Percentiles rank a stretch among this genome's conserved stretches.
Conservation (phyloP, 1,139 yeast genomes). For the Saccharomyces hybrid region DNA sequence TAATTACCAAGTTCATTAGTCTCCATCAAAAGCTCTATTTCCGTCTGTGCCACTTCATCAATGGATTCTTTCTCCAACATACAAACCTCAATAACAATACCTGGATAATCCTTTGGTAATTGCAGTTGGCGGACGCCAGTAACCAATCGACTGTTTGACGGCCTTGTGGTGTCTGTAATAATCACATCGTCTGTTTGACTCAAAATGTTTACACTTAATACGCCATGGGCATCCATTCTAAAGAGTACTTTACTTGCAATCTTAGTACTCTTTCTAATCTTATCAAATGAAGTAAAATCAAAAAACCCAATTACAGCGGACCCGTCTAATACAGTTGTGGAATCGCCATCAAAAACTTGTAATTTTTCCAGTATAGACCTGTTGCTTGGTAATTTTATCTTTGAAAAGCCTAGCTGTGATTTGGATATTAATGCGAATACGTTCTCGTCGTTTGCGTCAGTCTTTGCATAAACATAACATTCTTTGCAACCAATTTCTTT, state of each 20-base stretch:
- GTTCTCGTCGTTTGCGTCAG: constrained; percentile 19
- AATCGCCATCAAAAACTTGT: constrained; percentile 26
- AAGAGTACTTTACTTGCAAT: constrained; percentile 54
- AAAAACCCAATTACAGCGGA: constrained; percentile 36
- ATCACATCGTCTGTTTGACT: constrained; percentile 30
- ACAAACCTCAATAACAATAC: constrained; percentile 55
- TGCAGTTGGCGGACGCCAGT: constrained; percentile 13
- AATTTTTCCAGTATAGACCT: constrained; percentile 51
- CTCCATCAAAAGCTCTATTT: constrained; percentile 22
- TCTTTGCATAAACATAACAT: constrained; percentile 45
- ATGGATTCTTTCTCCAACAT: constrained; percentile 42
- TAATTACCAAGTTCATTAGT: constrained; percentile 8
- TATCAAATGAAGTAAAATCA: constrained; percentile 47
- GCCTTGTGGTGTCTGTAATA: constrained; percentile 17
- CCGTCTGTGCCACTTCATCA: constrained; percentile 19
- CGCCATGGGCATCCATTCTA: constrained; percentile 49
- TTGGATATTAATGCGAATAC: constrained; percentile 47
- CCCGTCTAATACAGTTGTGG: constrained; percentile 26
- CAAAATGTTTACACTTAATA: constrained; percentile 33
- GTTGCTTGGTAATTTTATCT: constrained; percentile 59
- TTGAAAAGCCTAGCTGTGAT: constrained; percentile 58
- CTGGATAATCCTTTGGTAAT: constrained; percentile 40
- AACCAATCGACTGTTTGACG: constrained; percentile 8
- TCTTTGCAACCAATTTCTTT: constrained; percentile 56
- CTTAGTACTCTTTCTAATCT: constrained; percentile 46